Conservation (phyloP, 1,284 basidiomycete genomes). For the Ceratobasidium sp. region DNA sequence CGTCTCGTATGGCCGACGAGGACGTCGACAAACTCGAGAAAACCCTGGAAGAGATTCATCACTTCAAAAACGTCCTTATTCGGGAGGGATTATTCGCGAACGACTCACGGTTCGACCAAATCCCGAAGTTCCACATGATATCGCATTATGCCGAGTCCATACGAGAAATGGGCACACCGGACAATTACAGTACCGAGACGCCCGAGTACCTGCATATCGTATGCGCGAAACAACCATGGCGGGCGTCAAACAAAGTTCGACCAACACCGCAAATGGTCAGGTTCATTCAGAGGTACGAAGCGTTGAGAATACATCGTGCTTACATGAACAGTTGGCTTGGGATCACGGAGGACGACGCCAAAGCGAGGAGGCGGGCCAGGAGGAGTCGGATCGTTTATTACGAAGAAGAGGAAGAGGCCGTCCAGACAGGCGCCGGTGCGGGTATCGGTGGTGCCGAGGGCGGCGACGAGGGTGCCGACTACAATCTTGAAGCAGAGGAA, state of each 20-base stretch:
- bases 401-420: not conserved
- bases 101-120: slow-evolving; percentile 25
- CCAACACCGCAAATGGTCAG: slow-evolving; percentile 10
- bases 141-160: slow-evolving; percentile 42
- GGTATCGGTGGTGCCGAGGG: too few relatives aligned
- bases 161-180: slow-evolving; percentile 45
- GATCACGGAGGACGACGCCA: not conserved
- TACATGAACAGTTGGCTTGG: slow-evolving; percentile 18
- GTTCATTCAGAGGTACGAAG: slow-evolving; percentile 30
- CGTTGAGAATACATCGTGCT: slow-evolving; percentile 16
- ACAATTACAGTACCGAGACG: slow-evolving; percentile 47
- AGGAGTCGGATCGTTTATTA: slow-evolving; percentile 6
- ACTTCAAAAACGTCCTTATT: slow-evolving; percentile 48
- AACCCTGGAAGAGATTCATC: slow-evolving; percentile 48
- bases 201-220: slow-evolving; percentile 48
- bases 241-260: slow-evolving; percentile 29
- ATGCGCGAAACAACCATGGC: slow-evolving; percentile 34
- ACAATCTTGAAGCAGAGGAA: not conserved
- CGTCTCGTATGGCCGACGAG: slow-evolving; percentile 6
- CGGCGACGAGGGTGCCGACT: not conserved
- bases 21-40: slow-evolving; percentile 45
- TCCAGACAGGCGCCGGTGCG: not conserved
- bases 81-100: slow-evolving; percentile 1
- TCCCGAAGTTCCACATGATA: slow-evolving; percentile 45
- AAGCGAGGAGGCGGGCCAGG: not conserved